Evolutionary conservation across 2,329 filamentous ascomycete species (phyloP).

Genomic region (Penicillium sp.): DNA sequence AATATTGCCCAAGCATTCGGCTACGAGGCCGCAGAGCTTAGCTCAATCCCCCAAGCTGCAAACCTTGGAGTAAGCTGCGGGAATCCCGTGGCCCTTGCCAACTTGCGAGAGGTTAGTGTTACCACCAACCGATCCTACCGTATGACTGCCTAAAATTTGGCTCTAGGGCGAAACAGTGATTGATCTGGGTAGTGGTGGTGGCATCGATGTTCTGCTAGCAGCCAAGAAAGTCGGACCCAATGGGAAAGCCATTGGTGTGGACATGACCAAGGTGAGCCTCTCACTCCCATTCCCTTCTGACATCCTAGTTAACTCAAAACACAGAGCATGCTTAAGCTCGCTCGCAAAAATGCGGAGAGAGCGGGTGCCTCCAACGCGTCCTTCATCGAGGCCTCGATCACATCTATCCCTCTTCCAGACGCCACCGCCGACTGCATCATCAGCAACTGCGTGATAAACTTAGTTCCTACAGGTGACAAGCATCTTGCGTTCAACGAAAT

Average conservation of each 20-base stretch:
- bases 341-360: conserved; percentile 46
- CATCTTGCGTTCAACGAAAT: conserved; percentile 57
- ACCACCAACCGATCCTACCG: fast-evolving
- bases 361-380: conserved; percentile 45
- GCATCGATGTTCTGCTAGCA: conserved; percentile 58
- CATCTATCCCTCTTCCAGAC: conserved; percentile 46
- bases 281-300: background rate
- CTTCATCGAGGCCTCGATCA: conserved; percentile 55
- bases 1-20: conserved; percentile 2
- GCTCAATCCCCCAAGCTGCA: background rate
- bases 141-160: background rate
- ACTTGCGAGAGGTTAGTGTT: background rate
- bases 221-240: conserved; percentile 49
- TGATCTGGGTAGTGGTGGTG: conserved; percentile 58
- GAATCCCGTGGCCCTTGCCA: background rate
- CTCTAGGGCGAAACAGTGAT: conserved; percentile 56
- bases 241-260: conserved; percentile 56
- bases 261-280: conserved; percentile 56
- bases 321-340: conserved; percentile 56
- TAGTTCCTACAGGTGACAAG: conserved; percentile 56
- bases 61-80: conserved; percentile 1
- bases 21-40: background rate
- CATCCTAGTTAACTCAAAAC: background rate
- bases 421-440: conserved; percentile 56
- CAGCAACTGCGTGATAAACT: conserved; percentile 63